Base-by-base conservation (phyloP, 805 yeast genomes). In the Saturnispora sanitii region DNA sequence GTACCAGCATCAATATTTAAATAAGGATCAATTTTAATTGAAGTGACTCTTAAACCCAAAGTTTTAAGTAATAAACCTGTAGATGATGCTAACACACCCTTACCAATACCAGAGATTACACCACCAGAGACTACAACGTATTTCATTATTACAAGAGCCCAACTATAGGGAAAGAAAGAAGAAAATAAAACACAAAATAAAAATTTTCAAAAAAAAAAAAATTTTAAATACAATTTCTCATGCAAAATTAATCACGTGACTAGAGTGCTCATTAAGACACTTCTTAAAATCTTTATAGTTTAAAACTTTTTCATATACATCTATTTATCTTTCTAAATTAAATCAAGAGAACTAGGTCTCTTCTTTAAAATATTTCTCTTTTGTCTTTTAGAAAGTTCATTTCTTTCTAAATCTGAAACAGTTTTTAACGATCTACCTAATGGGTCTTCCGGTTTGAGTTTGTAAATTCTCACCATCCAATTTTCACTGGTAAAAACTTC, bases 1-100 rank as follows among this genome's bases (percentile, higher is more conserved):
- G 99, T 92, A 55, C 99, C 99, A 30, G 99, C 99, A 68, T 92
- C 99, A 52, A 92, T 86, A 67, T 92, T 92, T 94, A 92, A 84
- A 66, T 92, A 92, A 31, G 99, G 99, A 68, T 92, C 99, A 56
- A 92, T 92, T 65, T 92, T 92, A 68, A 92, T 90, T 13, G 97
- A 87, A 4, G 98, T 90, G 47, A 90, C 97, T 59, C 94, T 80
- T 56, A 83, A 73, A 46, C 99, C 99, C 44, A 85, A 67, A 31
- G 98, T 88, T 64, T 92, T 92, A 65, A 92, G 74, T 49, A 92
- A 64, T 66, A 92, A 77, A 46, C 99, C 99, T 26, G 97, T 92
- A 45, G 96, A 86, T 27, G 96, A 87, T 46, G 99, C 98, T 45
- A 82, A 72, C 48, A 92, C 98, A 64, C 99, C 99, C 64, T 92